A percentile compares a stretch with the other conserved stretches of the same genome.
Conservation (phyloP, 768 basidiomycete genomes). For the Chalciporus chontae region DNA sequence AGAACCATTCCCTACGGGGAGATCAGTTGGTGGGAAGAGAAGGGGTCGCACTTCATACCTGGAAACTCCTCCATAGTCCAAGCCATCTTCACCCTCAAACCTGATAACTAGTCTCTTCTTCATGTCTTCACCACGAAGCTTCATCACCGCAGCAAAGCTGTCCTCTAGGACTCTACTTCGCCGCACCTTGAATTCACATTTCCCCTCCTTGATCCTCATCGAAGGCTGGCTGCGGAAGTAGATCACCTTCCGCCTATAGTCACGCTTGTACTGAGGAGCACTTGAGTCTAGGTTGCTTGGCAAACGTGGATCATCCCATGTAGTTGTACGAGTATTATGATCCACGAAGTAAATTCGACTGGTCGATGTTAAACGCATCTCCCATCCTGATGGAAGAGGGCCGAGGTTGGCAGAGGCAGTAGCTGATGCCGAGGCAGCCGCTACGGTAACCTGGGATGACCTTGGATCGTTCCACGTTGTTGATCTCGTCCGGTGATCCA, state of each 20-base stretch:
- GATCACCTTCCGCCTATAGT: slow-evolving; percentile 87
- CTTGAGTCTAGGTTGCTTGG: slow-evolving; percentile 80
- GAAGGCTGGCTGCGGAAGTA: slow-evolving; percentile 92
- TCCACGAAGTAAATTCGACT: slow-evolving; percentile 90
- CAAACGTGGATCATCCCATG: slow-evolving; percentile 91
- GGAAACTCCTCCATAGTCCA: slow-evolving; percentile 77
- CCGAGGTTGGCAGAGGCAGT: slow-evolving; percentile 63
- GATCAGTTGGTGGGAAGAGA: not conserved
- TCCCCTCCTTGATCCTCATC: slow-evolving; percentile 71
- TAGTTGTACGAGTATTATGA: slow-evolving; percentile 84
- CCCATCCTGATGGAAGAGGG: slow-evolving; percentile 88
- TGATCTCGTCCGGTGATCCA: slow-evolving; percentile 77
- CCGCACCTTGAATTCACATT: slow-evolving; percentile 83
- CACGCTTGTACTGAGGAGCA: slow-evolving; percentile 94
- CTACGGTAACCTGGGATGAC: slow-evolving; percentile 44
- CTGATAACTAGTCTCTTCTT: slow-evolving; percentile 69
- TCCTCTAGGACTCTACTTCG: slow-evolving; percentile 83
- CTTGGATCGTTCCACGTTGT: slow-evolving; percentile 93
- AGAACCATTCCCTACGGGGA: slow-evolving; percentile 73
- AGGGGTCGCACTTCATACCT: slow-evolving; percentile 40
- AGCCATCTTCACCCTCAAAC: slow-evolving; percentile 77
- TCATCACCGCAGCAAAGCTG: slow-evolving; percentile 83
- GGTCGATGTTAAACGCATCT: slow-evolving; percentile 87
- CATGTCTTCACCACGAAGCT: slow-evolving; percentile 64
- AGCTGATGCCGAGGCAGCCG: slow-evolving; percentile 40